Evolutionary conservation across 1,284 basidiomycete species (phyloP).

Genomic region (Golubevia sp.): DNA sequence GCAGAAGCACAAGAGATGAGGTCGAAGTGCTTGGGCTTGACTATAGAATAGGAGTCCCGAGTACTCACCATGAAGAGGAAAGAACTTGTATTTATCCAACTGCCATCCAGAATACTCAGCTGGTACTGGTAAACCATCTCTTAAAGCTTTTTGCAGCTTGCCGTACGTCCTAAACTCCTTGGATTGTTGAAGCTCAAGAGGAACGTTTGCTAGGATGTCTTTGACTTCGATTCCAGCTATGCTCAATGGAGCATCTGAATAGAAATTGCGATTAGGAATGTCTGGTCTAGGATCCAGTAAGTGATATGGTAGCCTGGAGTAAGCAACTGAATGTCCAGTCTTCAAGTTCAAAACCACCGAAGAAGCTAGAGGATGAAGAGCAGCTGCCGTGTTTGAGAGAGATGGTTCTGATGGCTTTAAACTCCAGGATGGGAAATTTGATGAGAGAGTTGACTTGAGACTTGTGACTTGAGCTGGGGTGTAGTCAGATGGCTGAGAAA

Average conservation of each 20-base stretch:
- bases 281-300: conserved; percentile 8
- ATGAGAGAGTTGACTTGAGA: background rate
- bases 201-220: conserved; percentile 5
- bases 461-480: background rate
- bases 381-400: background rate
- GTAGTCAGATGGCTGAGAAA: background rate
- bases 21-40: too few relatives aligned
- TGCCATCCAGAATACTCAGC: conserved; percentile 4
- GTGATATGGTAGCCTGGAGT: conserved; percentile 5
- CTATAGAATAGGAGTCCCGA: too few relatives aligned
- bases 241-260: conserved; percentile 4
- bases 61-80: conserved; percentile 1
- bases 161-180: conserved; percentile 4
- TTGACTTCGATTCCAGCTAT: conserved; percentile 1
- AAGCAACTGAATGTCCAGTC: conserved; percentile 9
- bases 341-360: conserved; percentile 4
- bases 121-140: conserved; percentile 4
- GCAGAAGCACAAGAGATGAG: too few relatives aligned
- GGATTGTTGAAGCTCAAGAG: background rate
- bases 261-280: conserved; percentile 5
- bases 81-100: conserved; percentile 9
- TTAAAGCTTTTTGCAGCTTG: conserved; percentile 1
- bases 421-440: background rate
- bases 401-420: background rate
- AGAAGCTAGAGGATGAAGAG: conserved; percentile 3